Conservation (phyloP, 2,329 filamentous ascomycete species). For the Aureobasidium sp. region DNA sequence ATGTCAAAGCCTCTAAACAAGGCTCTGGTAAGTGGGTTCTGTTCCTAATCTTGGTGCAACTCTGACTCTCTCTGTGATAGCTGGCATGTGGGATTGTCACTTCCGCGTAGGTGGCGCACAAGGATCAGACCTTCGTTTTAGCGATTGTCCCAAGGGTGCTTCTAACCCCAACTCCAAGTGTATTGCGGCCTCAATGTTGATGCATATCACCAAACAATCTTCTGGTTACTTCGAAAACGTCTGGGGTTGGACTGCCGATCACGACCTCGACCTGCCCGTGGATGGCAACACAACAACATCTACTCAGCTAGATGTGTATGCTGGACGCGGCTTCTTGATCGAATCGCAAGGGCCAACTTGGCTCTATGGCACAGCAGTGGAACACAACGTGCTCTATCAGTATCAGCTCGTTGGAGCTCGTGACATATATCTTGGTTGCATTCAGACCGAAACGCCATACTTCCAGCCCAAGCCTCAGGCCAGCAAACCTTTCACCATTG, state of each 20-base stretch:
- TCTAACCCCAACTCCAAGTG: constrained; percentile 31
- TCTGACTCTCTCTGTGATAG: background rate
- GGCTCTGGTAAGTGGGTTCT: constrained; percentile 33
- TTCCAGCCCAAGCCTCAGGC: background rate
- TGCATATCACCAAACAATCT: constrained; percentile 43
- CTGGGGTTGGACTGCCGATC: constrained; percentile 50
- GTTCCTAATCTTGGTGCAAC: too few relatives aligned
- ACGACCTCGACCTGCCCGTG: constrained; percentile 40
- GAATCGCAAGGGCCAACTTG: constrained; percentile 28
- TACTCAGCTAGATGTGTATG: constrained; percentile 35
- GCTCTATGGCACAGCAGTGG: constrained; percentile 47
- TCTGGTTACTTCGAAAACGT: constrained; percentile 49
- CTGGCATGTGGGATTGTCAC: constrained; percentile 32
- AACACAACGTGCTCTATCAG: constrained; percentile 50
- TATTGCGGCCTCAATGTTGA: constrained; percentile 32
- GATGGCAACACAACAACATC: constrained; percentile 22
- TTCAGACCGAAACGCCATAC: background rate
- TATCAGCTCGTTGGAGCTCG: constrained; percentile 44
- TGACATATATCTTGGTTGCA: constrained; percentile 32
- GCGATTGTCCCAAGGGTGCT: constrained; percentile 26
- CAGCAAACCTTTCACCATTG: background rate
- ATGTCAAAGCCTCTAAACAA: constrained; percentile 40
- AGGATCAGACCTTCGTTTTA: constrained; percentile 29
- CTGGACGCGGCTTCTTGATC: constrained; percentile 43
- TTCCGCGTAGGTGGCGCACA: constrained; percentile 32